A percentile compares a stretch with the other conserved stretches of the same genome.
These are phyloP conservation scores for Boletus vinaceobasis DNA, from an alignment of 768 basidiomycete genomes.

Conservation along the genomic window DNA sequence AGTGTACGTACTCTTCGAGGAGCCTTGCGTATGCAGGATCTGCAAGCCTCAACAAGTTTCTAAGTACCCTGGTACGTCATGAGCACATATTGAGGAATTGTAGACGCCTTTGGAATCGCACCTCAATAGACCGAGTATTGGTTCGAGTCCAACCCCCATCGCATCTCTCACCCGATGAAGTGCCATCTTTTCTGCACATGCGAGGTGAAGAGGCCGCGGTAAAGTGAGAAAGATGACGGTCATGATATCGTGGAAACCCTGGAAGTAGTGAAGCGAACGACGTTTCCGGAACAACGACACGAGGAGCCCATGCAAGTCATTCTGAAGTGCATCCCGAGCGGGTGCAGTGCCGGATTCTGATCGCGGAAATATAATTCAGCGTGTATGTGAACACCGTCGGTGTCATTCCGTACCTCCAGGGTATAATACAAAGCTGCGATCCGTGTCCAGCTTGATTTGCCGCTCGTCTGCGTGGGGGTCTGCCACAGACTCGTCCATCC, in stretches of 20 bases:
- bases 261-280: constrained; percentile 74
- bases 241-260: constrained; percentile 93
- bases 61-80: constrained; percentile 52
- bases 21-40: constrained; percentile 69
- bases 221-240: constrained; percentile 79
- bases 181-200: constrained; percentile 43
- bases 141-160: constrained; percentile 83
- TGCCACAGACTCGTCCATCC: neutral
- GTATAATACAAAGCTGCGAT: constrained; percentile 91
- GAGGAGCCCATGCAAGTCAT: constrained; percentile 66
- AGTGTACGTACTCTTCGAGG: constrained; percentile 55
- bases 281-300: constrained; percentile 71
- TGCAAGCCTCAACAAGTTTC: constrained; percentile 65
- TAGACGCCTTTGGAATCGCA: constrained; percentile 15
- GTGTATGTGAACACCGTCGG: constrained; percentile 6
- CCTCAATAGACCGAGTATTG: constrained; percentile 80
- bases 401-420: constrained; percentile 62
- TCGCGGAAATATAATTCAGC: constrained; percentile 8
- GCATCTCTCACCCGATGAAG: constrained; percentile 65
- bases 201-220: constrained; percentile 53
- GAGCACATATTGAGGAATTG: neutral
- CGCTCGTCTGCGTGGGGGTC: constrained; percentile 70
- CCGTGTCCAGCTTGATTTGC: constrained; percentile 86
- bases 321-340: constrained; percentile 53
- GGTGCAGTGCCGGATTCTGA: constrained; percentile 17